These are phyloP conservation scores for Elsinoe arachidis DNA, from an alignment of 2,329 filamentous ascomycete species.

Conservation along the genomic window DNA sequence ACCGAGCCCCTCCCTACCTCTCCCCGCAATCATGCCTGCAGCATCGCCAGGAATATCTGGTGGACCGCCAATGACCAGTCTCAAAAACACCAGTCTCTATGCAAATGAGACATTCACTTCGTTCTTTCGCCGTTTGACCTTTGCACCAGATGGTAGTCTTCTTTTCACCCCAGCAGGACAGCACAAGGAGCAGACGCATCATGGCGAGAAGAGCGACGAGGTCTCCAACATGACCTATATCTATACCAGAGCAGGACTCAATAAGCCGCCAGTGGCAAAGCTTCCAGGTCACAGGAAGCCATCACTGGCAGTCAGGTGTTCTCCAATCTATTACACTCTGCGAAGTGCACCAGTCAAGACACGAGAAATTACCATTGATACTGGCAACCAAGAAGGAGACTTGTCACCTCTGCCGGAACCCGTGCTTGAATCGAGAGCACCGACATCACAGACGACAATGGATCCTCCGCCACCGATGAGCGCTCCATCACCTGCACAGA, in stretches of 20 bases:
- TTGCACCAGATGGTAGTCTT: conserved; percentile 89
- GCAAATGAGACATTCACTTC: conserved; percentile 95
- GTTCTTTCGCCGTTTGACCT: conserved; percentile 88
- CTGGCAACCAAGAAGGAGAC: conserved; percentile 66
- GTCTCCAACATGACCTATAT: conserved; percentile 97
- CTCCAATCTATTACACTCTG: conserved; percentile 77
- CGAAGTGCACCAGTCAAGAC: conserved; percentile 60
- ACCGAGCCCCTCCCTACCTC: conserved; percentile 82
- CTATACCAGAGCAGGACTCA: conserved; percentile 90
- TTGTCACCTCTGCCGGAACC: conserved; percentile 80
- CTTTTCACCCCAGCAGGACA: conserved; percentile 92
- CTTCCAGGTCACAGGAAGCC: conserved; percentile 97
- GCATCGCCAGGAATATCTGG: conserved; percentile 75
- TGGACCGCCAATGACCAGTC: conserved; percentile 40
- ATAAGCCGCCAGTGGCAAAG: conserved; percentile 91
- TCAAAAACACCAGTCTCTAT: conserved; percentile 83
- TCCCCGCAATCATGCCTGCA: conserved; percentile 91
- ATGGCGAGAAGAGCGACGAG: conserved; percentile 73
- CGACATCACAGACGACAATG: conserved; percentile 61
- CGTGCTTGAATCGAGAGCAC: conserved; percentile 47
- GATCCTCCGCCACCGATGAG: conserved; percentile 66
- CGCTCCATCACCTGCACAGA: conserved; percentile 41
- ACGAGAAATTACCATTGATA: conserved; percentile 90
- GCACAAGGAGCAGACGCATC: conserved; percentile 68
- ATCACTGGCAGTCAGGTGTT: conserved; percentile 90